Base-by-base conservation (phyloP, 495 filamentous ascomycete genomes). In the Mycothermus thermophilus region DNA sequence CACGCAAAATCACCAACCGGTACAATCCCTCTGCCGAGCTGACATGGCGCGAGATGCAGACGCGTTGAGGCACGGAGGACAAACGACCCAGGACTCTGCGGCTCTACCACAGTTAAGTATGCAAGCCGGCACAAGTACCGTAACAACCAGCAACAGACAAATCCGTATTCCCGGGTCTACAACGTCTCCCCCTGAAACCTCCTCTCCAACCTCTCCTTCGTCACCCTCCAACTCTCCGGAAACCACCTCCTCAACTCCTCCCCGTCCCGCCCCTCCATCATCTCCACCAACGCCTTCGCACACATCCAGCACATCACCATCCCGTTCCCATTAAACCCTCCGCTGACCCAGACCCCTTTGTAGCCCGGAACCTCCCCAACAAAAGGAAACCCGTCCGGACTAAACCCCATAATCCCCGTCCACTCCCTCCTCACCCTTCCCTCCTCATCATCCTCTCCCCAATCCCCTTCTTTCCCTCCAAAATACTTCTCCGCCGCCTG, bases 361-460 rank as follows among this genome's bases (percentile, higher is more conserved):
- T 57, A 51, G 1, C 47, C 52, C 1, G 54, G 58, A 34, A 71
- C 47, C 47, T 63, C 51, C 7, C 67, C 65, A 5, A 79, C 67
- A 39, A 72, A 64, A 0, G 74, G 74, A 15, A 67, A 56, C 8
- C 66, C 71, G 41, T 77, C 72, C 1, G 64, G 59, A 12, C 57
- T 67, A 16, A 60, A 64, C 1, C 71, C 72, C 72, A 77, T 79
- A 24, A 76, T 72, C 0, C 74, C 74, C 8, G 67, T 74, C 74
- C 74, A 79, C 40, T 70, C 62, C 31, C 56, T 59, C 18, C 73
- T 62, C 30, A 83, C 59, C 27, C 74, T 63, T 8, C 66, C 72
- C 3, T 64, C 60, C 3, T 55, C 52, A 38, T 75, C 49, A 37
- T 79, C 71, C 7, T 67, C 62, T 5, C 75, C 78, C 67, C 74